Base-by-base conservation (phyloP, 1,284 basidiomycete species). In the Microbotryum saponariae region DNA sequence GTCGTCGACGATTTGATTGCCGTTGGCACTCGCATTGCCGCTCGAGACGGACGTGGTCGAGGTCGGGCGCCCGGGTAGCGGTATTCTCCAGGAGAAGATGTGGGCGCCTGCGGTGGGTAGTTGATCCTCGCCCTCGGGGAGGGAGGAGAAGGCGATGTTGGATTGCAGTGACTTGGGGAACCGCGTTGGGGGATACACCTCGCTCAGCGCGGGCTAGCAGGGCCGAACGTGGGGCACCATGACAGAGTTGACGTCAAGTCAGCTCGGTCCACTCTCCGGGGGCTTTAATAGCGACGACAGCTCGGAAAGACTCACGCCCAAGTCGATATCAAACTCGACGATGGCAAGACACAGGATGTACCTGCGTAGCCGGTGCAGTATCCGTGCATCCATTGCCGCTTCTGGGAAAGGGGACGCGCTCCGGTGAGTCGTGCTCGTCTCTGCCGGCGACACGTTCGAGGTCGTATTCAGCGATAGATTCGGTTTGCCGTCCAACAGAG, bases 241-340 rank as follows among this genome's bases (percentile, higher is more conserved):
- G 54, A 70, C 70, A n/a, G n/a, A n/a, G n/a, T n/a, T n/a, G 64
- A 73, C 23, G 4, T 21, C 33, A 6, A 27, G 42, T 27, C 4
- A 21, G 33, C 25, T 12, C 42, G 37, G 18, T 42, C 37, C 37
- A 27, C 12, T 42, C 37, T 6, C 16, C 37, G 16, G 37, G 12
- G 37, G 16, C 27, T 37, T 54, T 65, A 60, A 54, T 4, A 33
- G 45, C 58, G 29, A 49, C 16, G 47, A 42, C 27, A 50, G 3
- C 21, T 50, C 54, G 42, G 42, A 55, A 46, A 49, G 33, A 62
- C 59, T 74, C 78, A 70, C 73, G 0, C 67, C 65, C 10, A 56
- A 7, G 54, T 93, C 89, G 52, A 91, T 74, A 75, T 93, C 90
- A 72, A 94, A 93, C 70, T 92, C 85, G 80, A 90, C 89, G 59